Base-by-base conservation (phyloP, 768 basidiomycete species). In the Phylloporus rhodoxanthus region DNA sequence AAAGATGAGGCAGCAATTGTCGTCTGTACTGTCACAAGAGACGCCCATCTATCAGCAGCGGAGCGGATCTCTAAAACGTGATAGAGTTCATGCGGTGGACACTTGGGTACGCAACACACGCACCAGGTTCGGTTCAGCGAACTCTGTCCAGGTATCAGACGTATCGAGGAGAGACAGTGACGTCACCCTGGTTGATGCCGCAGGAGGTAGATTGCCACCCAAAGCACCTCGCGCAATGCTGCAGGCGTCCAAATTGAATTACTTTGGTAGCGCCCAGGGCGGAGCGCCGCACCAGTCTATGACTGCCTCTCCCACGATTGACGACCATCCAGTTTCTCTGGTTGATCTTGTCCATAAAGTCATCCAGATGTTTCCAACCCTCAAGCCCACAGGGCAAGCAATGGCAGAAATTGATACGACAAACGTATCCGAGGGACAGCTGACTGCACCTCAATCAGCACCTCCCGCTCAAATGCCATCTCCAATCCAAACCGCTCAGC, bases 121-220 rank as follows among this genome's bases (percentile, higher is more conserved):
- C 51, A 47, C 37, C 53, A 53, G 59, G 50, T 51, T 52, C 47
- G 21, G 30, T 48, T 61, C 58, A 13, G 40, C 41, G 39, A 51
- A 47, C 52, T 39, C 41, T 8, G 45, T 45, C n/a, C n/a, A n/a
- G 32, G 38, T 42, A 20, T 53, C 61, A 29, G 60, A 58, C 4
- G 39, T 25, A 26, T 53, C 57, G 45, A 44, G 60, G 45, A 54
- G 40, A 39, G 66, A 68, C 41, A 58, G 62, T 44, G 66, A 66
- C 33, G 45, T 50, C 47, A 60, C 64, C 1, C 44, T 62, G 32
- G 55, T 60, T 43, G 65, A 64, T 42, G 44, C 42, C 29, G 19
- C 50, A 2, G 45, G 40, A 14, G 32, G 33, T 11, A 51, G 20
- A 53, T 53, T 42, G 26, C 52, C 54, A 21, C 61, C 61, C 14